Base-by-base conservation (phyloP, 2,329 filamentous ascomycete genomes). In the Simplicillium aogashimaense region DNA sequence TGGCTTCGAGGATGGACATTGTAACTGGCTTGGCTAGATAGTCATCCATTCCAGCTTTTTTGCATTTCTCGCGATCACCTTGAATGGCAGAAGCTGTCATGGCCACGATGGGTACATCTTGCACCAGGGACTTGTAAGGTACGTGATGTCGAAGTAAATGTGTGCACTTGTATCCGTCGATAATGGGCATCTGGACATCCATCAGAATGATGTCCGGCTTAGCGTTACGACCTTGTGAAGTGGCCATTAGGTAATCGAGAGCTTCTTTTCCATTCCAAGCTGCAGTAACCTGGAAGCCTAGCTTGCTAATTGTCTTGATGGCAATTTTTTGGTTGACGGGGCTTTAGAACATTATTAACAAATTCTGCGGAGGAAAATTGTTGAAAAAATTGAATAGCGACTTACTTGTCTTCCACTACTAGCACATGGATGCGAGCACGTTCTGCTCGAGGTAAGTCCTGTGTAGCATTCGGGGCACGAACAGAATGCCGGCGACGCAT, bases 351-450 rank as follows among this genome's bases (percentile, higher is more conserved):
- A n/a, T n/a, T n/a, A n/a, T n/a, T n/a, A n/a, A n/a, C n/a, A n/a
- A n/a, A n/a, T n/a, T n/a, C n/a, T n/a, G n/a, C n/a, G n/a, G n/a
- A n/a, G n/a, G n/a, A n/a, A n/a, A n/a, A n/a, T n/a, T n/a, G n/a
- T n/a, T n/a, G n/a, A n/a, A n/a, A n/a, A n/a, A n/a, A n/a, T n/a
- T n/a, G n/a, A n/a, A n/a, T n/a, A n/a, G n/a, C n/a, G n/a, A n/a
- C n/a, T n/a, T n/a, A n/a, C n/a, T 89, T 88, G 54, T 90, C 86
- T 59, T 90, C 86, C 2, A 89, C 85, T 1, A 92, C 76, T 15
- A 90, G 61, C n/a, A 90, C 67, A 36, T 85, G 76, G 6, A 81
- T 69, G 30, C 76, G 72, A 40, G 73, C 66, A 40, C 85, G 70
- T 40, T 85, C 80, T 3, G 67, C 58, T 13, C 66, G 60, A 3